Base-by-base conservation (phyloP, 768 basidiomycete genomes). In the Mycena rosella region DNA sequence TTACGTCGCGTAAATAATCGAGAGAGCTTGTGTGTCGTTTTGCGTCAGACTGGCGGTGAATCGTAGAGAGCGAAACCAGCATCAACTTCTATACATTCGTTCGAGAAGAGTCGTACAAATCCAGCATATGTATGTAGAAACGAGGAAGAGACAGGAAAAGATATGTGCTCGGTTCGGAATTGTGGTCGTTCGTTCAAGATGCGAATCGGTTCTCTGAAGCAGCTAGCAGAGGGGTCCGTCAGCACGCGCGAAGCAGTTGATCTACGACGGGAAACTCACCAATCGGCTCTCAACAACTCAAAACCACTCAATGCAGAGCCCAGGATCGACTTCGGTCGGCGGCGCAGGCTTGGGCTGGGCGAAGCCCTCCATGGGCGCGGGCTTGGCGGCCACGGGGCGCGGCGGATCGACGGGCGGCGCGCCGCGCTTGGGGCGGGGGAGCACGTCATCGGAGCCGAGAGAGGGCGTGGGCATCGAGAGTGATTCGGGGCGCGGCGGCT, bases 361-460 rank as follows among this genome's bases (percentile, higher is more conserved):
- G 6, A 52, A 44, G 11, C 32, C 6, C 11, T 34, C 11, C 32
- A 34, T 34, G 32, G 11, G 32, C 5, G 11, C 32, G 6, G 32
- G 32, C 32, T 34, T 34, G 32, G 32, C 32, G 24, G 36, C 24
- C n/a, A n/a, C 20, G 20, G n/a, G 3, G 29, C 3, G 30, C 27
- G 42, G 30, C 5, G 18, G n/a, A 13, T 63, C 52, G 54, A 64
- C 42, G 27, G 54, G 30, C 44, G 63, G 63, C 20, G 63, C 63
- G 36, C 63, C 63, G n/a, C 54, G 47, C 17, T 56, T 56, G n/a
- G 63, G 63, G 54, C 45, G 45, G 24, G 63, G 63, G 18, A 64
- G 63, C 26, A 48, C 4, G 6, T 22, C 54, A 30, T 57, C 49
- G 42, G 63, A 64, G 45, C 63, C 63, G 45, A 56, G 63, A 5